Conservation (phyloP, 2,329 filamentous ascomycete genomes). For the Aspergillus neoniger region DNA sequence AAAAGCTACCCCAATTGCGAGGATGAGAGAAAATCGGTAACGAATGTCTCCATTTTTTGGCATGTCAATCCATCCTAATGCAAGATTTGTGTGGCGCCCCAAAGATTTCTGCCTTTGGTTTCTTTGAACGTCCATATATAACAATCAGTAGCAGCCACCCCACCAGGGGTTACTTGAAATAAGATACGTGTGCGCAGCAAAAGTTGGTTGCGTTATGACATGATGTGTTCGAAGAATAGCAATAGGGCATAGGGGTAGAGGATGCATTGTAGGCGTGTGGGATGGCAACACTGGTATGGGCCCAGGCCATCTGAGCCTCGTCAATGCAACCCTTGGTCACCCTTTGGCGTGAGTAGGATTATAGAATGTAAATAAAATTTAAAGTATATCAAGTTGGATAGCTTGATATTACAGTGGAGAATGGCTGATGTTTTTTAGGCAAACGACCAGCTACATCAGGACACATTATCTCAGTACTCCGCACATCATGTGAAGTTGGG, state of each 20-base stretch:
- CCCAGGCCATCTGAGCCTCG: neutral
- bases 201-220: constrained; percentile 68
- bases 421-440: too few relatives aligned
- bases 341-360: neutral
- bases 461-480: too few relatives aligned
- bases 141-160: constrained; percentile 68
- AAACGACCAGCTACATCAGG: too few relatives aligned
- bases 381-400: too few relatives aligned
- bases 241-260: constrained; percentile 64
- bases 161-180: too few relatives aligned
- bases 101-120: constrained; percentile 53
- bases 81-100: constrained; percentile 60
- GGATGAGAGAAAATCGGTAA: constrained; percentile 83
- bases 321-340: neutral
- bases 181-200: too few relatives aligned
- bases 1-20: constrained; percentile 70
- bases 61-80: constrained; percentile 85
- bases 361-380: too few relatives aligned
- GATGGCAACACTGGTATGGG: neutral
- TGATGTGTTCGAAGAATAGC: constrained; percentile 69
- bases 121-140: constrained; percentile 75
- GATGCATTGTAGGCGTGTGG: constrained; percentile 26
- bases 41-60: constrained; percentile 93
- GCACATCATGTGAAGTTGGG: too few relatives aligned
- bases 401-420: too few relatives aligned